phyloP scores from a whole-genome alignment of 331 rosid species.

The Stylosanthes scabra region DNA sequence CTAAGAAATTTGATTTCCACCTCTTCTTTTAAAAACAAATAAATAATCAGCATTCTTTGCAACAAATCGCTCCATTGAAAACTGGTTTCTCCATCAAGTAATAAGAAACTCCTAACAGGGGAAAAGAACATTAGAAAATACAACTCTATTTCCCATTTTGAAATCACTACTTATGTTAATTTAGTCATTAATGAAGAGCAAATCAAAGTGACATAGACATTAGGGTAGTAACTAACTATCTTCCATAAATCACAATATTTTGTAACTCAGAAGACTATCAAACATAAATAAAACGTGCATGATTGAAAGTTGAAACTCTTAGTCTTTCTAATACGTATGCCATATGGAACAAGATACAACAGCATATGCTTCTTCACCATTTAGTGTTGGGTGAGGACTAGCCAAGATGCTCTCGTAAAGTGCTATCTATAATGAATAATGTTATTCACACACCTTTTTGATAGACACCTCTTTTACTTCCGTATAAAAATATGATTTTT shows the following conservation, averaged over 20 bases:
- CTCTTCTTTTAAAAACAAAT: not conserved
- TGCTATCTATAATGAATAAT: too few species aligned
- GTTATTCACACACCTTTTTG: too few species aligned
- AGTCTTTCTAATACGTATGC: conserved; percentile 18
- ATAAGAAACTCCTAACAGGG: conserved; percentile 3
- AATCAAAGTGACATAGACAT: conserved; percentile 24
- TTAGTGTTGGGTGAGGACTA: conserved; percentile 84
- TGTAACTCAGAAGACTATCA: conserved; percentile 16
- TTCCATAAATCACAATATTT: conserved; percentile 14
- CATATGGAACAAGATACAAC: not conserved
- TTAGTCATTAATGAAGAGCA: conserved; percentile 13
- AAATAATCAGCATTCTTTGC: too few species aligned
- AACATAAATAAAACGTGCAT: conserved; percentile 15
- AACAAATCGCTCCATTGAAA: too few species aligned
- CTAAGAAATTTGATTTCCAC: not conserved
- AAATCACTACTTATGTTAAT: not conserved
- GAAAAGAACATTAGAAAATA: conserved; percentile 21
- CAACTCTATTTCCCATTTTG: conserved; percentile 15
- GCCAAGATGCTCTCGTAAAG: conserved; percentile 82
- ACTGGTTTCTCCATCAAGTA: too few species aligned
- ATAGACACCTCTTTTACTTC: too few species aligned
- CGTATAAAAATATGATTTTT: too few species aligned
- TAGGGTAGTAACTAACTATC: not conserved
- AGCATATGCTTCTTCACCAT: conserved; percentile 78
- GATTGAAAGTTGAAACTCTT: conserved; percentile 22